Percentiles rank a stretch among this genome's conserved stretches.
Evolutionary conservation across 2,329 filamentous ascomycete genomes (phyloP).

Genomic region (Fusarium miscanthi): DNA sequence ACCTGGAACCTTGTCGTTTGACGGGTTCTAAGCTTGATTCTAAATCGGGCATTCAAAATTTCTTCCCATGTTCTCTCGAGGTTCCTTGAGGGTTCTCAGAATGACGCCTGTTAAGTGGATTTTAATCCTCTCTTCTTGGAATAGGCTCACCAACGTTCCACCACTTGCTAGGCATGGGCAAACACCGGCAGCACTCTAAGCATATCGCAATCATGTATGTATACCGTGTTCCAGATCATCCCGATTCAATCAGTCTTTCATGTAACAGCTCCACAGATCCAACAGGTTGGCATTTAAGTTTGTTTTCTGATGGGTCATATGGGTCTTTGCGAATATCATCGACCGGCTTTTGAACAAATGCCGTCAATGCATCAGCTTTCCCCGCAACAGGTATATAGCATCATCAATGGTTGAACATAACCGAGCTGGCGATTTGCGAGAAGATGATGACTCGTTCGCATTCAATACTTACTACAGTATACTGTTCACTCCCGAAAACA

Average conservation of each 20-base stretch:
- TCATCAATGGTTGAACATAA: constrained; percentile 4
- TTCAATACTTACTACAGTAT: neutral
- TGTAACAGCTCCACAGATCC: constrained; percentile 1
- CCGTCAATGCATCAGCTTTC: constrained; percentile 8
- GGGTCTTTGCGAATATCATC: constrained; percentile 4
- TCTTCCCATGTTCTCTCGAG: neutral
- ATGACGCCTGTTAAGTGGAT: neutral
- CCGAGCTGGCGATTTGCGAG: neutral
- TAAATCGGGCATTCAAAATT: neutral
- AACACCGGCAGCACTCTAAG: neutral
- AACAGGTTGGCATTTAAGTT: constrained; percentile 3
- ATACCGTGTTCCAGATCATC: neutral
- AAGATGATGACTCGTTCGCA: constrained; percentile 18
- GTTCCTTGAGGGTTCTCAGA: neutral
- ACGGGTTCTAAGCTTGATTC: neutral
- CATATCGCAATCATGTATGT: neutral
- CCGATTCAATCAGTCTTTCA: neutral
- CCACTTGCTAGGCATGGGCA: neutral
- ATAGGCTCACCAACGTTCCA: neutral
- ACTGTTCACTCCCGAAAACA: neutral
- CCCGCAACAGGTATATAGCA: constrained; percentile 21
- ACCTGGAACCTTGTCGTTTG: constrained; percentile 27
- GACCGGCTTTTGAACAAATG: neutral
- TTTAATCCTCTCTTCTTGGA: neutral
- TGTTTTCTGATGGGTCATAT: neutral